phyloP scores from a whole-genome alignment of 306 rosid genomes.

The Gillenia trifoliata region DNA sequence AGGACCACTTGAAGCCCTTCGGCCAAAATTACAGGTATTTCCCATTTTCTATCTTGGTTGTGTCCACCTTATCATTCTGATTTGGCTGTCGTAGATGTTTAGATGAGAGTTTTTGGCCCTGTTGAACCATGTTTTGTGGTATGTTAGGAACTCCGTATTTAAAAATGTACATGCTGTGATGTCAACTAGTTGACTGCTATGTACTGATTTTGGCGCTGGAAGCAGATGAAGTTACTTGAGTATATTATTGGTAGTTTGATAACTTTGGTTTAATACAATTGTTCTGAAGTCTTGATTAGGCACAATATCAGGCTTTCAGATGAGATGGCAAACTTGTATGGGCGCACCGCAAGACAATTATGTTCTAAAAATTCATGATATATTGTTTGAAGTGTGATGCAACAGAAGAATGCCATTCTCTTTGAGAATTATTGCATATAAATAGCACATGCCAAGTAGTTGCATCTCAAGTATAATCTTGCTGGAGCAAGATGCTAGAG shows the following conservation, averaged over 20 bases:
- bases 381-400: background rate
- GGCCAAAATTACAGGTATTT: constrained; percentile 85
- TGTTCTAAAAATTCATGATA: background rate
- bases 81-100: background rate
- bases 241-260: background rate
- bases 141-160: background rate
- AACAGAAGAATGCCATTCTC: background rate
- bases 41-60: background rate
- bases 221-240: background rate
- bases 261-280: background rate
- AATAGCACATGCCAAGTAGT: background rate
- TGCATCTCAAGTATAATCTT: background rate
- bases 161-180: background rate
- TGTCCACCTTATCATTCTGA: background rate
- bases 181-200: background rate
- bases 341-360: background rate
- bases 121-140: constrained; percentile 2
- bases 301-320: background rate
- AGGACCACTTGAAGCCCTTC: constrained; percentile 96
- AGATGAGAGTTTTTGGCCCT: background rate
- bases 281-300: background rate
- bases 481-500: background rate
- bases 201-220: background rate
- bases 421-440: background rate
- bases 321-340: background rate